Conservation (phyloP, 2,329 filamentous ascomycete species). For the Clarireedia paspali region DNA sequence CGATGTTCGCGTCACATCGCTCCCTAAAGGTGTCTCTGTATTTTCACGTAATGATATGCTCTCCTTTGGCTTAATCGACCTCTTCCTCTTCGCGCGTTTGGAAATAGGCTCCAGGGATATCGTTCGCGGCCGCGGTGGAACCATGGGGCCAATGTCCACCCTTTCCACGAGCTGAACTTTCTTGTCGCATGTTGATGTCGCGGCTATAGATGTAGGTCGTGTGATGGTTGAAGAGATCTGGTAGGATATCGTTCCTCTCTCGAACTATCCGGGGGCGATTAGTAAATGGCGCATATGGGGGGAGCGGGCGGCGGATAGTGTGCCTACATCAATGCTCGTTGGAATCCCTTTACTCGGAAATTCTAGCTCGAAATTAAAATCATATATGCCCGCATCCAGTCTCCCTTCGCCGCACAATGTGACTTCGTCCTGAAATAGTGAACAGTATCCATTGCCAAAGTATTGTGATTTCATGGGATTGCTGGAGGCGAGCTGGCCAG, state of each 20-base stretch:
- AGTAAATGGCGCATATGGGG: slow-evolving; percentile 1
- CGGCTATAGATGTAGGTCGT: slow-evolving; percentile 75
- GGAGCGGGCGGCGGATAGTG: not conserved
- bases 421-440: slow-evolving; percentile 75
- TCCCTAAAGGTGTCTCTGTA: slow-evolving; percentile 19
- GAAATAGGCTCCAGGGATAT: slow-evolving; percentile 85
- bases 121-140: slow-evolving; percentile 67
- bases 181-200: slow-evolving; percentile 71
- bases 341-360: slow-evolving; percentile 64
- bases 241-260: slow-evolving; percentile 88
- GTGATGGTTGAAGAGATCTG: slow-evolving; percentile 85
- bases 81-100: slow-evolving; percentile 50
- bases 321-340: slow-evolving; percentile 89
- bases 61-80: slow-evolving; percentile 19
- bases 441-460: slow-evolving; percentile 70
- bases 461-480: slow-evolving; percentile 43
- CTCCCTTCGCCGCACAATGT: slow-evolving; percentile 72
- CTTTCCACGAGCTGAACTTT: slow-evolving; percentile 74
- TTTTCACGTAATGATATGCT: slow-evolving; percentile 12
- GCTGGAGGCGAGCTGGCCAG: slow-evolving; percentile 24
- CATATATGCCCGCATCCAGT: slow-evolving; percentile 65
- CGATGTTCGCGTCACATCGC: slow-evolving; percentile 14
- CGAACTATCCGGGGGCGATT: slow-evolving; percentile 57
- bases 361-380: slow-evolving; percentile 69
- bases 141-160: slow-evolving; percentile 74